These are phyloP conservation scores for Paecilomyces variotii DNA, from an alignment of 2,329 filamentous ascomycete genomes.

Conservation along the genomic window DNA sequence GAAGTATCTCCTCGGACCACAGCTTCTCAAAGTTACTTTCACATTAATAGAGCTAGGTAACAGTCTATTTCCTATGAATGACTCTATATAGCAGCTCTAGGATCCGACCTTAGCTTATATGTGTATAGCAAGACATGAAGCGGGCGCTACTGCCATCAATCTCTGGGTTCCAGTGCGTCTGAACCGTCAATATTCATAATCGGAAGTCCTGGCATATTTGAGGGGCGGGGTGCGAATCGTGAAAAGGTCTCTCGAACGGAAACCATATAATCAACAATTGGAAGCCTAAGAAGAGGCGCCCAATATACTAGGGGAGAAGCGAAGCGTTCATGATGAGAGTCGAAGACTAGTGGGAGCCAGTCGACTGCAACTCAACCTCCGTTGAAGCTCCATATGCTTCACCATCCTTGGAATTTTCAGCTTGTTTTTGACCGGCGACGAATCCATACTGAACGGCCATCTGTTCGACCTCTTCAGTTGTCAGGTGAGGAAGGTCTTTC, in stretches of 20 bases:
- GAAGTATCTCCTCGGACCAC: background rate
- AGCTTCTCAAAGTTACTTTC: too few relatives aligned
- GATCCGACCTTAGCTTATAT: too few relatives aligned
- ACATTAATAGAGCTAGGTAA: background rate
- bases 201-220: background rate
- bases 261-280: background rate
- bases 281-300: background rate
- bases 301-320: background rate
- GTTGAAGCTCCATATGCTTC: background rate
- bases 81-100: too few relatives aligned
- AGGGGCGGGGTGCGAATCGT: background rate
- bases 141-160: background rate
- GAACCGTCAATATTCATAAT: background rate
- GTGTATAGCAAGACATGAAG: background rate
- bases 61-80: too few relatives aligned
- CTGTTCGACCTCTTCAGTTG: conserved; percentile 10
- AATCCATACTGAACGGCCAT: conserved; percentile 11
- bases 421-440: background rate
- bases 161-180: background rate
- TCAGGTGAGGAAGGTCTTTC: conserved; percentile 13
- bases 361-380: background rate
- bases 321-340: background rate
- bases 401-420: background rate
- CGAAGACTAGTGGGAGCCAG: background rate
- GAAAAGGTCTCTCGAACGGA: background rate